Evolutionary conservation across 441 rosid genomes (phyloP).

Genomic region (Viola pubescens): DNA sequence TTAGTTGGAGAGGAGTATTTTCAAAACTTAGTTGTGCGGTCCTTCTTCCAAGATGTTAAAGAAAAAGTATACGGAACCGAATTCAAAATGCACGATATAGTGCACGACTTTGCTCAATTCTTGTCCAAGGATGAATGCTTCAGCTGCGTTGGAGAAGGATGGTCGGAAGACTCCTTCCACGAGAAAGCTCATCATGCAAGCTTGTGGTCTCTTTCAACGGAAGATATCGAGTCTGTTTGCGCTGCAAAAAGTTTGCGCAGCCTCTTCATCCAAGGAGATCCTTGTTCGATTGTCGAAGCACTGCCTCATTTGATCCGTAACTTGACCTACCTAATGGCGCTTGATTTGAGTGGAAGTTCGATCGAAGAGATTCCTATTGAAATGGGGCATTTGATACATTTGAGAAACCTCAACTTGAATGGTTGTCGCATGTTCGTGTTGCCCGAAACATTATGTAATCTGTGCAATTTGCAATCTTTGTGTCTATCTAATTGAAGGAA

Average conservation of each 20-base stretch:
- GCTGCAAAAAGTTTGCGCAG: neutral
- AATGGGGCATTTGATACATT: neutral
- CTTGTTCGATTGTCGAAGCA: neutral
- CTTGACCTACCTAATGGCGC: neutral
- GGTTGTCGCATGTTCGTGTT: neutral
- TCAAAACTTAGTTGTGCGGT: neutral
- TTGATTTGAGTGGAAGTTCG: neutral
- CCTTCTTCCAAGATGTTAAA: neutral
- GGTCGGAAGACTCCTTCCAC: neutral
- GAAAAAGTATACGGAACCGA: neutral
- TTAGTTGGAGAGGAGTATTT: neutral
- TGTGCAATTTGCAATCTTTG: neutral
- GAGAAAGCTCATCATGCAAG: neutral
- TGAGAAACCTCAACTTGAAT: neutral
- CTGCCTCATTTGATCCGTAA: neutral
- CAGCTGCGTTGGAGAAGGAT: neutral
- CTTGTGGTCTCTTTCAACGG: no score
- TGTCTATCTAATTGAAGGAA: neutral
- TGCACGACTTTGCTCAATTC: constrained; percentile 2
- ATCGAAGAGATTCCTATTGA: neutral
- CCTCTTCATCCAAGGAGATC: neutral
- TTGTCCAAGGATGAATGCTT: neutral
- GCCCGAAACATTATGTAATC: neutral
- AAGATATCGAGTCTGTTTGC: neutral
- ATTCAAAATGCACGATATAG: constrained; percentile 1